phyloP scores from a whole-genome alignment of 139 green algal species.

The Coelastrella sp. region DNA sequence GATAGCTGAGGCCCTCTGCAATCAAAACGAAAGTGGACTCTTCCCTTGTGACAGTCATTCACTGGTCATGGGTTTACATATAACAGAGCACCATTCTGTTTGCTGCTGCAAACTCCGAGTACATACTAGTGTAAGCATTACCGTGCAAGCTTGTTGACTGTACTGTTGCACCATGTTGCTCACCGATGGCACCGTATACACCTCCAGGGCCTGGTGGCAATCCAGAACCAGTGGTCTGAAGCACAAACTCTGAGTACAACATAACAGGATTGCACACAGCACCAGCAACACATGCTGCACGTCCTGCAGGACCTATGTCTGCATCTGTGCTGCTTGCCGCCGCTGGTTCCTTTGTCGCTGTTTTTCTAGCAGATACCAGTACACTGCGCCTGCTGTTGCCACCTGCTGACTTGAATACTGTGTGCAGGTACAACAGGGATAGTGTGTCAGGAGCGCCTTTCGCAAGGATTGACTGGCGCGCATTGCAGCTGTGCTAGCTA shows the following conservation, averaged over 20 bases:
- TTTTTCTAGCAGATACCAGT: constrained; percentile 3
- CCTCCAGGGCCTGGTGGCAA: constrained; percentile 73
- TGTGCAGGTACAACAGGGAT: neutral
- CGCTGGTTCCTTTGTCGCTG: neutral
- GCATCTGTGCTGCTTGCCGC: constrained; percentile 14
- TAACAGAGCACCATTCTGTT: no score
- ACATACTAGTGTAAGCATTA: neutral
- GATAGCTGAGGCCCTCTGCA: constrained; percentile 74
- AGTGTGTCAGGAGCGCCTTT: neutral
- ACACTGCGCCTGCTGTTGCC: neutral
- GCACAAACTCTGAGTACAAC: constrained; percentile 67
- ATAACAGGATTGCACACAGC: constrained; percentile 62
- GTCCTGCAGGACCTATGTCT: constrained; percentile 49
- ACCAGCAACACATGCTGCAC: constrained; percentile 51
- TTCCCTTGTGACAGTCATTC: neutral
- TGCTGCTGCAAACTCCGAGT: no score
- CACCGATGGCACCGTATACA: constrained; percentile 32
- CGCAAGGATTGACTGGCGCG: neutral
- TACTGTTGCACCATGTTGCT: neutral
- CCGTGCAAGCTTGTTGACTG: neutral
- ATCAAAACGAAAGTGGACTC: neutral
- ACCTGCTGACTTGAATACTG: constrained; percentile 14
- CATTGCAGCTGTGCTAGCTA: no score
- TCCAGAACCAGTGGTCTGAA: constrained; percentile 78
- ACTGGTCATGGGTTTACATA: no score